phyloP scores from a whole-genome alignment of 2,329 filamentous ascomycete genomes.

The Grosmannia serpens region DNA sequence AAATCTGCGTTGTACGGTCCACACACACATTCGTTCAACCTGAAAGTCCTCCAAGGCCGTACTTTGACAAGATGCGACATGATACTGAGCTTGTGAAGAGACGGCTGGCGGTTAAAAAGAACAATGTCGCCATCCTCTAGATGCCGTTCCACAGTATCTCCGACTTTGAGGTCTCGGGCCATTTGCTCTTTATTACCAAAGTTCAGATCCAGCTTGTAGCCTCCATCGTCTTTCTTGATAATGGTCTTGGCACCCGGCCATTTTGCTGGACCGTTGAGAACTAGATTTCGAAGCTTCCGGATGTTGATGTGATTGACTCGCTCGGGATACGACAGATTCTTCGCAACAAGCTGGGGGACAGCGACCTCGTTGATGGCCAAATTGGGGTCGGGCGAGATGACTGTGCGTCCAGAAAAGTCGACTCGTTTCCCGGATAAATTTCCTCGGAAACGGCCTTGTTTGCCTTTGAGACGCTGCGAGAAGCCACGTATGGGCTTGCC shows the following conservation, averaged over 20 bases:
- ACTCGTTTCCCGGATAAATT: conserved; percentile 97
- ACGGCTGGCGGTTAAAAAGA: conserved; percentile 95
- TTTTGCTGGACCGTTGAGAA: conserved; percentile 62
- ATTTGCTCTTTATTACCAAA: conserved; percentile 59
- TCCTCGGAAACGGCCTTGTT: conserved; percentile 92
- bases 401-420: conserved; percentile 92
- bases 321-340: conserved; percentile 93
- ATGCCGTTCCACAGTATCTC: conserved; percentile 88
- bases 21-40: conserved; percentile 95
- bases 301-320: conserved; percentile 76
- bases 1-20: conserved; percentile 98
- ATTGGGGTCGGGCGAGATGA: conserved; percentile 96
- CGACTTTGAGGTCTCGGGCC: conserved; percentile 65
- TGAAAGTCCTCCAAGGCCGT: conserved; percentile 88
- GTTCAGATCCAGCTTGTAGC: conserved; percentile 62
- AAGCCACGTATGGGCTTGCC: conserved; percentile 88
- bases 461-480: conserved; percentile 90
- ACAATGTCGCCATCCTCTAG: conserved; percentile 93
- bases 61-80: conserved; percentile 92
- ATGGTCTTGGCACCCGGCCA: conserved; percentile 65
- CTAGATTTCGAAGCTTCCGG: conserved; percentile 62
- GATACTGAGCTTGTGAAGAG: conserved; percentile 96
- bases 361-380: conserved; percentile 88
- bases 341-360: conserved; percentile 82
- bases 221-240: conserved; percentile 48